phyloP scores from a whole-genome alignment of 1,284 basidiomycete species.

The Baeospora myosura region DNA sequence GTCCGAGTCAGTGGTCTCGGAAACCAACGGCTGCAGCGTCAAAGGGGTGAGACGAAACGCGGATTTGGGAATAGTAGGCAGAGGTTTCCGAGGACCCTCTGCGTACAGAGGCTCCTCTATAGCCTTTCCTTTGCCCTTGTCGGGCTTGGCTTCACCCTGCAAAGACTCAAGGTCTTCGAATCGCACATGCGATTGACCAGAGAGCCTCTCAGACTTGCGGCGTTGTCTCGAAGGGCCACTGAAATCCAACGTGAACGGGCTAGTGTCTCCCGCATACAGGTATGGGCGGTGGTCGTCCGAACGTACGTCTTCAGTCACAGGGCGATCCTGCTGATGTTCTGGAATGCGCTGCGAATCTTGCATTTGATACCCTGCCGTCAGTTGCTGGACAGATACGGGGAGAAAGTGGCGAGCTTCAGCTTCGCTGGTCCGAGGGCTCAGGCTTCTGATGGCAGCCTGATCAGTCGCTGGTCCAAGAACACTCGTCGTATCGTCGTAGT shows the following conservation, averaged over 20 bases:
- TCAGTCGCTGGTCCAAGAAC: slow-evolving; percentile 26
- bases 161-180: slow-evolving; percentile 6
- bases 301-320: too few relatives aligned
- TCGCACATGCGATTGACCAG: slow-evolving; percentile 15
- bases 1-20: slow-evolving; percentile 1
- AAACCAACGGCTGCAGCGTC: slow-evolving; percentile 16
- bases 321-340: too few relatives aligned
- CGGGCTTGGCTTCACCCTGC: background rate
- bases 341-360: too few relatives aligned
- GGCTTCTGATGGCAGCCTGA: slow-evolving; percentile 28
- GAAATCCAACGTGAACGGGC: too few relatives aligned
- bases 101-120: background rate
- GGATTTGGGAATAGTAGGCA: slow-evolving; percentile 10
- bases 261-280: too few relatives aligned
- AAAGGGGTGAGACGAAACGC: slow-evolving; percentile 24
- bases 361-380: too few relatives aligned
- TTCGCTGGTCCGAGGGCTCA: slow-evolving; percentile 34
- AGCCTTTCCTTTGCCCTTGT: slow-evolving; percentile 7
- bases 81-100: background rate
- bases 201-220: slow-evolving; percentile 6
- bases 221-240: slow-evolving; percentile 12
- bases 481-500: slow-evolving; percentile 23
- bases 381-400: too few relatives aligned
- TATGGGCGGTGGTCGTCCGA: too few relatives aligned
- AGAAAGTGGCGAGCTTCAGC: slow-evolving; percentile 12